Percentiles rank a stretch among this genome's conserved stretches.
Conservation (phyloP, 352 stramenopile species). For the Pythium phragmitis region DNA sequence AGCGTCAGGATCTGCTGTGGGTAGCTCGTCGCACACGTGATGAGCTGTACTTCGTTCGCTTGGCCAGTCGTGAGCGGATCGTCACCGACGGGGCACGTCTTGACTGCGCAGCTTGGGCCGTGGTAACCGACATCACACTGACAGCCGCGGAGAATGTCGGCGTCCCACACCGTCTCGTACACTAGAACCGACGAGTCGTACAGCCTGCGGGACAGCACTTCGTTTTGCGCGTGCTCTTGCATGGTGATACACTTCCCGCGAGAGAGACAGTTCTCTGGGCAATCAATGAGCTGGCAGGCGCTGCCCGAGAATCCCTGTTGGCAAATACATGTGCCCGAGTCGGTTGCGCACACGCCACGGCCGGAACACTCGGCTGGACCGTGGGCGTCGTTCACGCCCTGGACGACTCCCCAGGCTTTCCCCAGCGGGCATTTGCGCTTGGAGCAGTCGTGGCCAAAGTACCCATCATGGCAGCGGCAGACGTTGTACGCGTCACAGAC, state of each 20-base stretch:
- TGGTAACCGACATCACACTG: slow-evolving; percentile 65
- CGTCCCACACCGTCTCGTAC: slow-evolving; percentile 71
- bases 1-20: slow-evolving; percentile 56
- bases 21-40: slow-evolving; percentile 61
- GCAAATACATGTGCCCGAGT: slow-evolving; percentile 74
- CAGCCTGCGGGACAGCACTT: slow-evolving; percentile 49
- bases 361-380: slow-evolving; percentile 50
- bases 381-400: slow-evolving; percentile 46
- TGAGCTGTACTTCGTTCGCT: slow-evolving; percentile 61
- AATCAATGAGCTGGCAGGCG: slow-evolving; percentile 63
- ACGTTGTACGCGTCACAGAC: slow-evolving; percentile 55
- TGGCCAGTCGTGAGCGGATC: slow-evolving; percentile 65
- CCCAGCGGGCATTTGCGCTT: slow-evolving; percentile 41
- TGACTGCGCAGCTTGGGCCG: slow-evolving; percentile 50
- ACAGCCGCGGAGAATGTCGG: slow-evolving; percentile 75
- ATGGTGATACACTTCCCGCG: slow-evolving; percentile 74
- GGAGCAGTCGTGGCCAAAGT: slow-evolving; percentile 68
- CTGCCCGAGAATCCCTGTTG: slow-evolving; percentile 76
- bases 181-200: slow-evolving; percentile 39
- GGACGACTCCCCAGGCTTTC: slow-evolving; percentile 58
- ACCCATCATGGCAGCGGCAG: slow-evolving; percentile 55
- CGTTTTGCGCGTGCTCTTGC: slow-evolving; percentile 50
- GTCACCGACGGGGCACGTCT: slow-evolving; percentile 62
- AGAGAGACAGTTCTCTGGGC: slow-evolving; percentile 43
- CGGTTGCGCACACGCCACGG: slow-evolving; percentile 66